Evolutionary conservation across 768 basidiomycete genomes (phyloP).

Genomic region (Postia placenta): DNA sequence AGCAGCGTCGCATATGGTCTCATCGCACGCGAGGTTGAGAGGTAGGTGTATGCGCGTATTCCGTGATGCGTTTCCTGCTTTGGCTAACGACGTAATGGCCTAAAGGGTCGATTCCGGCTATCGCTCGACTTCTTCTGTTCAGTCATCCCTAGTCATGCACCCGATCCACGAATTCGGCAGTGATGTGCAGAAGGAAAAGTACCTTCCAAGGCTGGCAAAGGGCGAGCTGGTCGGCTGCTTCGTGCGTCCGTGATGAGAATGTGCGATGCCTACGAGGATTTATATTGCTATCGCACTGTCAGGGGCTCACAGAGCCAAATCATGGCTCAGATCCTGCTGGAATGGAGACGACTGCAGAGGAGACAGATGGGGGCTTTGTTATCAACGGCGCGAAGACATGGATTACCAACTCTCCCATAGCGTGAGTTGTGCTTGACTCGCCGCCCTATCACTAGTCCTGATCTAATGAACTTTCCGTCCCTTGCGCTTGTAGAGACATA

Average conservation of each 20-base stretch:
- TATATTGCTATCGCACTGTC: not conserved
- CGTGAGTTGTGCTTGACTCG: constrained; percentile 50
- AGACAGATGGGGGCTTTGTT: constrained; percentile 78
- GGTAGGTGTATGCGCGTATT: constrained; percentile 37
- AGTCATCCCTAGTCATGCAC: constrained; percentile 96
- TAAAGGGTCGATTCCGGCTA: constrained; percentile 92
- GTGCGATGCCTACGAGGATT: not conserved
- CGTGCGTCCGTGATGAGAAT: constrained; percentile 41
- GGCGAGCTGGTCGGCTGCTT: constrained; percentile 92
- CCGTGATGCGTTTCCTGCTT: not conserved
- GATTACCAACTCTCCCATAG: constrained; percentile 92
- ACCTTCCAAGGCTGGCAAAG: constrained; percentile 76
- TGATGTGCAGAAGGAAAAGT: constrained; percentile 86
- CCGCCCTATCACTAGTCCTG: constrained; percentile 1
- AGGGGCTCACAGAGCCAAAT: constrained; percentile 96
- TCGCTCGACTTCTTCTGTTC: constrained; percentile 90
- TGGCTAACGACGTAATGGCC: not conserved
- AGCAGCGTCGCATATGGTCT: constrained; percentile 92
- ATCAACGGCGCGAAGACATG: constrained; percentile 94
- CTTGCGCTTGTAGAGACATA: constrained; percentile 51
- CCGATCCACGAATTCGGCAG: constrained; percentile 86
- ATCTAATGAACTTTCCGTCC: constrained; percentile 4
- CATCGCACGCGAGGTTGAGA: constrained; percentile 89
- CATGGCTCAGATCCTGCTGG: constrained; percentile 96
- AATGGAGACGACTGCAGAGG: constrained; percentile 93